Evolutionary conservation across 257 asterid species (phyloP), one percentile per base, ranked within the genome.

Genomic region (Nicotiana attenuata): DNA sequence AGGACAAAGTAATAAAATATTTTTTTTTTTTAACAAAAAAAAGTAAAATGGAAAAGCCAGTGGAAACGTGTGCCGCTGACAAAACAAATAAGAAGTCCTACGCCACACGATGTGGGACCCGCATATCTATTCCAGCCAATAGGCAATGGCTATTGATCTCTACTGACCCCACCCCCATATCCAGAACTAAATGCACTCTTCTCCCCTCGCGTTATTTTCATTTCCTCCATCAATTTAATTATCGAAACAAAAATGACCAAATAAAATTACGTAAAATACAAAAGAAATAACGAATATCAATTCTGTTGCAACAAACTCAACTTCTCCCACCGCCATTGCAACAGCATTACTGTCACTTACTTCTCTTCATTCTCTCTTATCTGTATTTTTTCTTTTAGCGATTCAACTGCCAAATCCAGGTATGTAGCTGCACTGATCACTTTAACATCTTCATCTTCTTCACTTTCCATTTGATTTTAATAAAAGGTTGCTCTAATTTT

Each of bases 91-190:
- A 31, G 22, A 24, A 47, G 38, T 1, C 14, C 22, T 24, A 76
- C 55, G 84, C 97, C 97, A 93, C 95, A 83, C 90, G 87, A 89
- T 84, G 60, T 63, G 38, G 84, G 78, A 29, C 81, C 82, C 86
- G 88, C 60, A 88, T 84, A 88, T 93, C 91, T 88, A 22, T 38
- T 52, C 82, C 90, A 91, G 77, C 97, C 97, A 93, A 92, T 92
- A 65, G 87, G 50, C 97, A 93, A 92, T 92, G 76, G 87, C 55
- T 29, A 69, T 73, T 75, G 24, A 73, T 82, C 35, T 52, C 86
- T 81, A 79, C 83, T 85, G 66, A 76, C 83, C 79, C 56, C 57
- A 41, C 13, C 50, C 57, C 84, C 81, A 85, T 81, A 73, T 66
- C 90, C 55, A 53, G 64, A 65, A 67, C 76, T 77, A 78, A 45